Evolutionary conservation across 148 eudicot species (phyloP), one percentile per base, ranked within the genome.

Genomic region (Rhododendron vialii): DNA sequence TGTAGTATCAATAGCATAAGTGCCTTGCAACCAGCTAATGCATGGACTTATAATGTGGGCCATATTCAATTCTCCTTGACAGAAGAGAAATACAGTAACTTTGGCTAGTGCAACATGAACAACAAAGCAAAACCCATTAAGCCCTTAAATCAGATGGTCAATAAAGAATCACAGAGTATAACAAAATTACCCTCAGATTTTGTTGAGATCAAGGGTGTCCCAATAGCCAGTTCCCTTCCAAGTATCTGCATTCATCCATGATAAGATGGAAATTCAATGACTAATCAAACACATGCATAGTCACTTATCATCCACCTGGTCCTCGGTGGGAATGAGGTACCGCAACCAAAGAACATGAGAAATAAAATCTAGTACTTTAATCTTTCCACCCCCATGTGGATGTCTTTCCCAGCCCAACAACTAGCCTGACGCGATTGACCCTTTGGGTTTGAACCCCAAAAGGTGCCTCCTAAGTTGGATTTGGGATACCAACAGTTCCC

Each of bases 231-330:
- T 73, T 84, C 85, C 89, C 86, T 92, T 91, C 91, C 94, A 78
- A 87, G 85, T 73, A 90, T 89, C 96, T 94, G 92, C 91, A 87
- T 87, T 92, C 91, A 85, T 57, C 78, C 85, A 90, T 84, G 26
- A 82, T 69, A 89, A 85, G 85, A 84, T 61, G 33, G 51, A 48
- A 80, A 88, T 79, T 91, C 67, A 91, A 84, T 17, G 20, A 74
- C 86, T 74, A 15, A 43, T 50, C 28, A 13, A 65, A 33, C 33
- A 8, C 26, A 51, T n/a, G 6, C 10, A 80, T 53, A 80, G 51
- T 48, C 69, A 73, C n/a, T 55, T 73, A 86, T 45, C 84, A 51
- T 24, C 36, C 33, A 7, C 35, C 51, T 51, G 14, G 4, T 33
- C 17, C 35, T 53, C 48, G 0, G 22, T 33, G 15, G 13, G 26